A percentile compares a stretch with the other conserved stretches of the same genome.
Evolutionary conservation across 2,329 filamentous ascomycete species (phyloP).

Genomic region (Didymella arachidicola): DNA sequence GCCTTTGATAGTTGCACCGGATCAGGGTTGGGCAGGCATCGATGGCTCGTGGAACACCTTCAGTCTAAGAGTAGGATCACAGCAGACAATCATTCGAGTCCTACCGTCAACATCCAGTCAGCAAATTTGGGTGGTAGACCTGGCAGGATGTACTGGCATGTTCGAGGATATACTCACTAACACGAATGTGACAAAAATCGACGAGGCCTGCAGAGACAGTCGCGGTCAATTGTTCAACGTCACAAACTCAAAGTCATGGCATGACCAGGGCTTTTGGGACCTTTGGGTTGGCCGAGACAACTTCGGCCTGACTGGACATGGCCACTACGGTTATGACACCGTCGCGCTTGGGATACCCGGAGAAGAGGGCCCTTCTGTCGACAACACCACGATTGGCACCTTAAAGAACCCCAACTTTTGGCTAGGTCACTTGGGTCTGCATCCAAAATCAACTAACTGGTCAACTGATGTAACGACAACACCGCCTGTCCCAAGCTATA

Average conservation of each 20-base stretch:
- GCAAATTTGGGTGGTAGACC: conserved; percentile 72
- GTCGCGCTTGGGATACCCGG: conserved; percentile 53
- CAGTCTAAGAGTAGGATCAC: conserved; percentile 64
- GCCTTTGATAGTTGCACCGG: conserved; percentile 46
- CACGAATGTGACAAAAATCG: conserved; percentile 33
- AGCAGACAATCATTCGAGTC: conserved; percentile 62
- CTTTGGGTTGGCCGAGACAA: conserved; percentile 63
- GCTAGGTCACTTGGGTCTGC: conserved; percentile 58
- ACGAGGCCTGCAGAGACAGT: conserved; percentile 57
- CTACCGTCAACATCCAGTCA: conserved; percentile 72
- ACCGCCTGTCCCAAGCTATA: conserved; percentile 63
- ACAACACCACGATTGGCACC: conserved; percentile 54
- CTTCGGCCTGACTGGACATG: conserved; percentile 67
- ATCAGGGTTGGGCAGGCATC: conserved; percentile 51
- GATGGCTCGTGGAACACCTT: conserved; percentile 71
- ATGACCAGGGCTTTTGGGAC: conserved; percentile 65
- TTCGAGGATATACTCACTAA: conserved; percentile 57
- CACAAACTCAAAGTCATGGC: conserved; percentile 65
- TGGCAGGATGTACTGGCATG: conserved; percentile 34
- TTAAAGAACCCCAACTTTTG: conserved; percentile 53
- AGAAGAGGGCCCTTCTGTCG: conserved; percentile 51
- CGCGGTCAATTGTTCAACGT: conserved; percentile 68
- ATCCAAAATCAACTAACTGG: conserved; percentile 60
- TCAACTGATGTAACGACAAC: conserved; percentile 53
- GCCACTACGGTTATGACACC: conserved; percentile 67